Base-by-base conservation (phyloP, 2,329 filamentous ascomycete genomes). In the Arthrobotrys pseudoclavata region DNA sequence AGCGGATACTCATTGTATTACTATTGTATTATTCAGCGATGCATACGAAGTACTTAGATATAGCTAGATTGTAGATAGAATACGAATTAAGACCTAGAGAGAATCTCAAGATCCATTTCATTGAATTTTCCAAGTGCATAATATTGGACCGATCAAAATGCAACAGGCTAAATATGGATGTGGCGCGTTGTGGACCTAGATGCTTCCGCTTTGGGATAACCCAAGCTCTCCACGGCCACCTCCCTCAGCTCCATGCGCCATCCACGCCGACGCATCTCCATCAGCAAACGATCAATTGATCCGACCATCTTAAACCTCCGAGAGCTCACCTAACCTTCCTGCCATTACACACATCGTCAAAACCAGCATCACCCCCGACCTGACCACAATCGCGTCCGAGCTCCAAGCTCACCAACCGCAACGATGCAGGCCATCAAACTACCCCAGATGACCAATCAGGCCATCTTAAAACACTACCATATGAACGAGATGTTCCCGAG, bases 401-500 rank as follows among this genome's bases (percentile, higher is more conserved):
- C 69, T 66, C 18, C 45, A 4, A 66, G 69, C 69, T 72, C 69
- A 24, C 37, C 72, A 52, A 15, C 42, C 37, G 18, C 42, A 66
- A 60, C 34, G 10, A 60, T 60, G 55, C 55, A 60, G 55, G 31
- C 55, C 18, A 60, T 42, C 55, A 77, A 61, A 34, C 69, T 77
- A 63, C 62, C 68, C 62, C 57, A 48, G 40, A 74, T 62, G 55
- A 75, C 71, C 37, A 81, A 81, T 69, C 79, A 80, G 22, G 78
- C 80, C n/a, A 76, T 82, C n/a, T 76, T 81, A 4, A 82, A 80
- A 66, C 71, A 81, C 68, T 82, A 82, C 53, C 79, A 80, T 4
- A 80, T 82, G 34, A 79, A 81, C 31, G 79, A 81, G 31, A 79
- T 80, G 34, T 82, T 80, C 64, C 81, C 81, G n/a, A 62, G 67